Conservation (phyloP, 495 filamentous ascomycete species). For the Podospora bellae-mahoneyi region DNA sequence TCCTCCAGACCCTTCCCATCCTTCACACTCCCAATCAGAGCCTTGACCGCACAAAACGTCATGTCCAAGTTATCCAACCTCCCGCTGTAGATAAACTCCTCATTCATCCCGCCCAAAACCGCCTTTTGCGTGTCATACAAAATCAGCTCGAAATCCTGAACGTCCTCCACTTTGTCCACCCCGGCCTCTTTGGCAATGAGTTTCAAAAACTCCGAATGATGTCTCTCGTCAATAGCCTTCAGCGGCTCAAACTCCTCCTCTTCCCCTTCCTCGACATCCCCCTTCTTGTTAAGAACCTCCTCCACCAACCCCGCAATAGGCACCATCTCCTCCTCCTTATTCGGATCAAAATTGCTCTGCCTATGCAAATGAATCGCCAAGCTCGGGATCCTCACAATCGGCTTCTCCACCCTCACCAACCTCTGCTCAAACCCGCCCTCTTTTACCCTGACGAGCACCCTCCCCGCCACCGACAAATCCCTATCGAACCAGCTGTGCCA, state of each 20-base stretch:
- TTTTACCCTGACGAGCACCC: conserved; percentile 66
- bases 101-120: conserved; percentile 81
- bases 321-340: conserved; percentile 94
- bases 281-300: conserved; percentile 73
- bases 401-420: conserved; percentile 84
- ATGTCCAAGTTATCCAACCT: conserved; percentile 93
- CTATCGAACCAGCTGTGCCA: conserved; percentile 92
- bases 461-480: conserved; percentile 86
- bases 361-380: conserved; percentile 92
- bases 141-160: conserved; percentile 92
- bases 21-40: conserved; percentile 75
- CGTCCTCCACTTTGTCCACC: conserved; percentile 56
- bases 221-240: conserved; percentile 72
- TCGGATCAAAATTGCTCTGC: conserved; percentile 79
- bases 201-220: conserved; percentile 82
- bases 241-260: conserved; percentile 64
- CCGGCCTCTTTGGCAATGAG: conserved; percentile 79
- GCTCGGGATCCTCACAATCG: conserved; percentile 86
- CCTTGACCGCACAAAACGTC: conserved; percentile 82
- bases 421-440: conserved; percentile 70
- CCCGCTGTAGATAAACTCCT: conserved; percentile 91
- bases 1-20: conserved; percentile 57
- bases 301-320: conserved; percentile 86
- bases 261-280: conserved; percentile 36
- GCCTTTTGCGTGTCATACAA: conserved; percentile 93